phyloP scores from a whole-genome alignment of 2,329 filamentous ascomycete genomes.

The Alternaria burnsii region DNA sequence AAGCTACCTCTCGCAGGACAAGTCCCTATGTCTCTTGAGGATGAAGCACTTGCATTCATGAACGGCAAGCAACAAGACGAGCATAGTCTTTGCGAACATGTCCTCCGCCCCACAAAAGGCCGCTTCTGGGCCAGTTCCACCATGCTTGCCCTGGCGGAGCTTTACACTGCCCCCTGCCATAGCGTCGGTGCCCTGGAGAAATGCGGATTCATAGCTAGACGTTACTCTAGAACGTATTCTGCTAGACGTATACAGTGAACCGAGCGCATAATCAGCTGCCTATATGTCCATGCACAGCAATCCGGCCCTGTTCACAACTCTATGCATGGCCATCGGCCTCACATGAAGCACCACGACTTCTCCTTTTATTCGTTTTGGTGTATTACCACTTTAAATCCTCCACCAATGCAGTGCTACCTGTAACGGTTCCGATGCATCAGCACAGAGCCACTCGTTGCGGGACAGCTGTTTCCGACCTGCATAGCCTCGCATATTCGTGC shows the following conservation, averaged over 20 bases:
- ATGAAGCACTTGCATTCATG: slow-evolving; percentile 2
- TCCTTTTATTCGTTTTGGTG: slow-evolving; percentile 2
- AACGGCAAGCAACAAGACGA: slow-evolving; percentile 5
- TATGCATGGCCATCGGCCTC: neutral
- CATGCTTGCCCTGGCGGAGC: neutral
- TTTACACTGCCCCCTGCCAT: neutral
- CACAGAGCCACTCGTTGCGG: slow-evolving; percentile 32
- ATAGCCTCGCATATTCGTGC: slow-evolving; percentile 20
- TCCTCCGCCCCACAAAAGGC: neutral
- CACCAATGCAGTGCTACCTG: neutral
- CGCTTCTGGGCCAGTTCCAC: neutral
- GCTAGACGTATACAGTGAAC: neutral
- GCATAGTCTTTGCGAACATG: neutral
- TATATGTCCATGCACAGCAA: neutral
- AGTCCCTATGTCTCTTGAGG: neutral
- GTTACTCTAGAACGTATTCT: neutral
- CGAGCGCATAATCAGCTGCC: neutral
- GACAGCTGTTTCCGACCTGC: slow-evolving; percentile 36
- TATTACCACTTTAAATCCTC: neutral
- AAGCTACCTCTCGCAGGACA: neutral
- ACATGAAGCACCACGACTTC: slow-evolving; percentile 38
- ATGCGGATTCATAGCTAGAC: neutral
- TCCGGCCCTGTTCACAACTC: neutral
- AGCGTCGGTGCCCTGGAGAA: neutral
- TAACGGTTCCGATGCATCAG: slow-evolving; percentile 8